Conservation (phyloP, 805 yeast genomes). For the Candida verbasci region DNA sequence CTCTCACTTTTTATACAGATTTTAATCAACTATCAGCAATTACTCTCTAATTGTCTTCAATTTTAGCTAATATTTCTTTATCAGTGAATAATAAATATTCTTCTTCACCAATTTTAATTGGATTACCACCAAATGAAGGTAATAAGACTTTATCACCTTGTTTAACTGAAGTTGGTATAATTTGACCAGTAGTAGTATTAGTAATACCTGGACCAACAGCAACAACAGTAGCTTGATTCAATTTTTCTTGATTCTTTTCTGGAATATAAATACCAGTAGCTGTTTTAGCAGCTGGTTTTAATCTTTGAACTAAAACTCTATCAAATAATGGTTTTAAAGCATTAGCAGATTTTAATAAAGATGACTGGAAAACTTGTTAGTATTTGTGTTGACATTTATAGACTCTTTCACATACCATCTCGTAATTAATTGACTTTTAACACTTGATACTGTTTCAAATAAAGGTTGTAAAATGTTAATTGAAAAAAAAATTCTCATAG, state of each 20-base stretch:
- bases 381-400: conserved; percentile 2
- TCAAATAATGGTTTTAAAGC: conserved; percentile 89
- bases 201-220: conserved; percentile 94
- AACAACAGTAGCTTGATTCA: conserved; percentile 85
- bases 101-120: conserved; percentile 84
- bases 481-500: conserved; percentile 8
- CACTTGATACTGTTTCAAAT: neutral
- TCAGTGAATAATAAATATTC: conserved; percentile 84
- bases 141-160: conserved; percentile 93
- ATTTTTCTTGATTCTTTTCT: conserved; percentile 92
- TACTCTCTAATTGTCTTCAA: conserved; percentile 44
- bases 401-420: too few relatives aligned
- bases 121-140: conserved; percentile 91
- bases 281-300: conserved; percentile 86
- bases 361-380: conserved; percentile 28
- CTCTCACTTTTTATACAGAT: neutral
- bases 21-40: too few relatives aligned
- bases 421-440: too few relatives aligned
- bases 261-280: conserved; percentile 92
- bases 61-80: conserved; percentile 90
- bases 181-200: conserved; percentile 65
- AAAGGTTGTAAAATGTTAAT: conserved; percentile 2
- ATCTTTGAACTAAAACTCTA: conserved; percentile 93
- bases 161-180: conserved; percentile 68
- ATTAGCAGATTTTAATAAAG: conserved; percentile 72